Conservation (phyloP, 2,329 filamentous ascomycete species). For the Knufia petricola region DNA sequence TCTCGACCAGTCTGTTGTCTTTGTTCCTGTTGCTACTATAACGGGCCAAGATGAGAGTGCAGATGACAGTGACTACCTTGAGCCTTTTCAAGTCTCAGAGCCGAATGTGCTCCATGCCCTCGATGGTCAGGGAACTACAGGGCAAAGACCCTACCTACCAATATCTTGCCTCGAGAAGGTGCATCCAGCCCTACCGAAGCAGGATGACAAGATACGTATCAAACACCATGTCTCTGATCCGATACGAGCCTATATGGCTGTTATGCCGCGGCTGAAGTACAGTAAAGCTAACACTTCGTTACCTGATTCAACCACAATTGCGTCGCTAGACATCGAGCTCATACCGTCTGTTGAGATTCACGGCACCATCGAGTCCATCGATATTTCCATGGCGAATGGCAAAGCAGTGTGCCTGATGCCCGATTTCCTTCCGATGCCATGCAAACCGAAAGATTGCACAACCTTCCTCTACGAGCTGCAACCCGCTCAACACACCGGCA, state of each 20-base stretch:
- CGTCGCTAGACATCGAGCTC: slow-evolving; percentile 47
- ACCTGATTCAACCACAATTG: slow-evolving; percentile 39
- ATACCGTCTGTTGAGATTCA: slow-evolving; percentile 43
- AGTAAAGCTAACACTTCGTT: slow-evolving; percentile 38
- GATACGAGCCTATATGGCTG: slow-evolving; percentile 46
- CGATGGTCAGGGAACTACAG: slow-evolving; percentile 39
- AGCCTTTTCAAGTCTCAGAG: slow-evolving; percentile 46
- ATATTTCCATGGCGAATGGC: slow-evolving; percentile 40
- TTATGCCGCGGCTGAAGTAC: slow-evolving; percentile 48
- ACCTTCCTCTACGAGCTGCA: slow-evolving; percentile 41
- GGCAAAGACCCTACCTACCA: slow-evolving; percentile 45
- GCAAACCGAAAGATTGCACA: slow-evolving; percentile 47
- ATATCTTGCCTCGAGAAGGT: slow-evolving; percentile 49
- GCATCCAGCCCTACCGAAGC: slow-evolving; percentile 40
- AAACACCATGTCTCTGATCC: slow-evolving; percentile 43
- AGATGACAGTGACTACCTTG: slow-evolving; percentile 43
- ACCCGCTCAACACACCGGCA: slow-evolving; percentile 17
- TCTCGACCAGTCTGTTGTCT: slow-evolving; percentile 47
- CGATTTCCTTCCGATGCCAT: slow-evolving; percentile 30
- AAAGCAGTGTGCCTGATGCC: slow-evolving; percentile 36
- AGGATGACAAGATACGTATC: slow-evolving; percentile 44
- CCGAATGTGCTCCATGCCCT: slow-evolving; percentile 50
- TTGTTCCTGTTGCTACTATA: slow-evolving; percentile 33
- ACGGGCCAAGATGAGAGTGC: slow-evolving; percentile 31
- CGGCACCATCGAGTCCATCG: slow-evolving; percentile 40